phyloP scores from a whole-genome alignment of 1,284 basidiomycete species.

The Irpex rosettiformis region DNA sequence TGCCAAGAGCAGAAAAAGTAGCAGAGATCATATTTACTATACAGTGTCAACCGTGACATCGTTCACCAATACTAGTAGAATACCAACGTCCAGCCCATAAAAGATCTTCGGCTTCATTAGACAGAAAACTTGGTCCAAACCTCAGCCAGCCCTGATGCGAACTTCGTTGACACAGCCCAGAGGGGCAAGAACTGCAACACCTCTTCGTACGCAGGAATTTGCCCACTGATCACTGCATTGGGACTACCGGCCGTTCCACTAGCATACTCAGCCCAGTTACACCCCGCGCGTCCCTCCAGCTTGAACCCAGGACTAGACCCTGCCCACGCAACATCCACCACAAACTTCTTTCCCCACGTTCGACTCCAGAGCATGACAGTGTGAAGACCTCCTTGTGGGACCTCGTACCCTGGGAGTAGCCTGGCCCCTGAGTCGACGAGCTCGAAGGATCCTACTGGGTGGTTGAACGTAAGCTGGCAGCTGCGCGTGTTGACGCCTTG shows the following conservation, averaged over 20 bases:
- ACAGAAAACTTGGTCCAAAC: slow-evolving; percentile 44
- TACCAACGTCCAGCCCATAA: neutral
- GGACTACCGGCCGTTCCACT: slow-evolving; percentile 46
- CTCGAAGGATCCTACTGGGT: slow-evolving; percentile 40
- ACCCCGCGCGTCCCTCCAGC: slow-evolving; percentile 51
- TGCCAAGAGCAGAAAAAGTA: neutral
- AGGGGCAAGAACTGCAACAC: slow-evolving; percentile 60
- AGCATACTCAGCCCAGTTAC: slow-evolving; percentile 70
- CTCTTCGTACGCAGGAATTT: slow-evolving; percentile 74
- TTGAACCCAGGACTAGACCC: neutral
- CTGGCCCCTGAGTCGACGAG: slow-evolving; percentile 32
- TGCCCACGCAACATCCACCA: slow-evolving; percentile 47
- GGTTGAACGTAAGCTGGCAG: slow-evolving; percentile 61
- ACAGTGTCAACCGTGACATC: too few relatives aligned
- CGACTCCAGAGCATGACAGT: slow-evolving; percentile 65
- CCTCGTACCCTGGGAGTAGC: slow-evolving; percentile 43
- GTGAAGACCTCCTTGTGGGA: slow-evolving; percentile 37
- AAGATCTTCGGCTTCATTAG: slow-evolving; percentile 21
- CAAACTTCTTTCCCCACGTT: slow-evolving; percentile 59
- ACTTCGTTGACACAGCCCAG: slow-evolving; percentile 65
- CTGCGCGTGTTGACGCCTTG: slow-evolving; percentile 54
- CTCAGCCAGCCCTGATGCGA: slow-evolving; percentile 58
- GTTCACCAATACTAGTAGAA: too few relatives aligned
- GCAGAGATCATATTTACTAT: too few relatives aligned
- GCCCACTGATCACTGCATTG: slow-evolving; percentile 23